Percentiles rank a stretch among this genome's conserved stretches.
phyloP scores from a whole-genome alignment of 2,329 filamentous ascomycete species.

The Alternaria consortialis region DNA sequence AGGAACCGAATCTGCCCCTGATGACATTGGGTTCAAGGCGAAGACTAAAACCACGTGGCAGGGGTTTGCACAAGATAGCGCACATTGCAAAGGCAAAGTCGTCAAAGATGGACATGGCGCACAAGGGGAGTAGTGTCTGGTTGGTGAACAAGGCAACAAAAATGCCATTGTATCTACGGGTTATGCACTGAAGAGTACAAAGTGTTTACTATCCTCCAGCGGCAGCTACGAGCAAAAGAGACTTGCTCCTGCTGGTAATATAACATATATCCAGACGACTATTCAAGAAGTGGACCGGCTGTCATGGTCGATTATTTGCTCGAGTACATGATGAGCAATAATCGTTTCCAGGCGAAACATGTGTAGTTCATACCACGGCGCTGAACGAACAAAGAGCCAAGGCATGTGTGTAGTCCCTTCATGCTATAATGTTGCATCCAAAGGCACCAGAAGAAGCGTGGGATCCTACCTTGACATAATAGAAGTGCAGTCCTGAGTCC shows the following conservation, averaged over 20 bases:
- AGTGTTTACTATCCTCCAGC: constrained; percentile 4
- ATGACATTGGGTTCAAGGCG: constrained; percentile 20
- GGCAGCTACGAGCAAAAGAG: neutral
- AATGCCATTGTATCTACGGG: constrained; percentile 15
- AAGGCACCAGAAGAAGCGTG: constrained; percentile 9
- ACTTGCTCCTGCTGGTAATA: constrained; percentile 6
- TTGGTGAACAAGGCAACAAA: constrained; percentile 1
- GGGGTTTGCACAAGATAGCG: constrained; percentile 12
- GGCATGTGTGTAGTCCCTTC: neutral
- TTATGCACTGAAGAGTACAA: constrained; percentile 7
- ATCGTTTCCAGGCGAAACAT: neutral
- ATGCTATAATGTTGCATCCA: constrained; percentile 7
- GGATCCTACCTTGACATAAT: constrained; percentile 31
- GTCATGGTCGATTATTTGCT: constrained; percentile 5
- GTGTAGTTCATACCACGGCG: neutral
- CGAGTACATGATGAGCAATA: constrained; percentile 4
- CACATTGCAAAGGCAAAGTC: neutral
- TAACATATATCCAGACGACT: constrained; percentile 12
- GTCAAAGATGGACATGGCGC: neutral
- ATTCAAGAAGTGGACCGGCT: constrained; percentile 6
- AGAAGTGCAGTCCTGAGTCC: constrained; percentile 8
- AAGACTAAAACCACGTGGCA: constrained; percentile 28
- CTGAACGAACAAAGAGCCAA: constrained; percentile 8
- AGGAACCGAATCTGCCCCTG: constrained; percentile 22
- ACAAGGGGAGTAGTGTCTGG: neutral